Base-by-base conservation (phyloP, 352 stramenopile species). In the Blastocystis sp. region DNA sequence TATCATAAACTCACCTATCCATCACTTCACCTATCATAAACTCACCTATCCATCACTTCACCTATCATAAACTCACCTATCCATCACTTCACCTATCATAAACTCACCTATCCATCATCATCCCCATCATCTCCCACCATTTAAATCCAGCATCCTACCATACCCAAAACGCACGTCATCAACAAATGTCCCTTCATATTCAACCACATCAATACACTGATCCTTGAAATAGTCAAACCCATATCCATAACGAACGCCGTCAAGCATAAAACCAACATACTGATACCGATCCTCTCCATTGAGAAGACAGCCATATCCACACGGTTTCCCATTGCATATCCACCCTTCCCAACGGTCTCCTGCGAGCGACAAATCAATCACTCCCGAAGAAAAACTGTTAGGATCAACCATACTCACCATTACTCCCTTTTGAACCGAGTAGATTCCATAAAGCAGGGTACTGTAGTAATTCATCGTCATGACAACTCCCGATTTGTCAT, bases 271-370 rank as follows among this genome's bases (percentile, higher is more conserved):
- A 32, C 51, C 51, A 18, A 59, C 51, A 59, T 59, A 59, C 3
- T 18, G 32, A 14, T 32, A 59, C 18, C n/a, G 51, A 59, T 59
- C 32, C 11, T 27, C 18, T 3, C 18, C n/a, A 14, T 59, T 59
- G 4, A 59, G n/a, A 3, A 59, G 32, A 27, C 18, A 59, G 32
- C 57, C 57, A 11, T 24, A 69, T 34, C 57, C 57, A 69, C 29
- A 69, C 32, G 57, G 57, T 42, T 69, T 69, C 3, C 57, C 57
- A 2, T 69, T 7, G 4, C 21, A 69, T 14, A 69, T 11, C 24
- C n/a, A 1, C 1, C 57, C 57, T 69, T 69, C 57, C 57, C 57
- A 69, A 69, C 57, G 57, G 32, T 69, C 57, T 18, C 57, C 57
- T 2, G 21, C 57, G 4, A 44, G 14, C n/a, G 24, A 44, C 38